phyloP scores from a whole-genome alignment of 768 basidiomycete genomes.

The Russula emetica region DNA sequence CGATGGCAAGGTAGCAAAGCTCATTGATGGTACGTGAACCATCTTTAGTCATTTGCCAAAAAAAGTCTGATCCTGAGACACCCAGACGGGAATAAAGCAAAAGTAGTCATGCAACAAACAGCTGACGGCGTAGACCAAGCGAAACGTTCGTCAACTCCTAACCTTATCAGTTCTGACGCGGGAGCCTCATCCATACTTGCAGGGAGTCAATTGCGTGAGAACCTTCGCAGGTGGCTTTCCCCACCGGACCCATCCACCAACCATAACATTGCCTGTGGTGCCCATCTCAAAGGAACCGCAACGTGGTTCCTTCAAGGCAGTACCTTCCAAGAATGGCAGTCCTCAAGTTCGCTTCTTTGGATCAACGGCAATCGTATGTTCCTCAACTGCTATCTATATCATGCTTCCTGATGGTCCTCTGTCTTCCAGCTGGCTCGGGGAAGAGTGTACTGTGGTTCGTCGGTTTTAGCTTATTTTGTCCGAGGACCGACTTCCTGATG shows the following conservation, averaged over 20 bases:
- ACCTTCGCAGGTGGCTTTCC: neutral
- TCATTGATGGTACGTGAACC: neutral
- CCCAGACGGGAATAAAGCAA: neutral
- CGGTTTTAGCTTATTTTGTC: neutral
- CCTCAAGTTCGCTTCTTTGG: neutral
- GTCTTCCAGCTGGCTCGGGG: neutral
- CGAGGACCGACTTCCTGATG: neutral
- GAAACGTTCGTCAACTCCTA: neutral
- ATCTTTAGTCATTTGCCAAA: too few species aligned
- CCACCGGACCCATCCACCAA: neutral
- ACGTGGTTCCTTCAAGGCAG: neutral
- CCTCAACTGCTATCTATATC: neutral
- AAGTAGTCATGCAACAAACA: neutral
- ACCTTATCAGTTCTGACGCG: neutral
- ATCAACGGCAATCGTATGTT: neutral
- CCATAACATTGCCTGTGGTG: neutral
- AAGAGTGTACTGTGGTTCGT: neutral
- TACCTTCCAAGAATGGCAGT: neutral
- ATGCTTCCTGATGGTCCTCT: neutral
- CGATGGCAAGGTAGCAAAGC: neutral
- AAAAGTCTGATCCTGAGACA: neutral
- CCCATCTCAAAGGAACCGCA: neutral
- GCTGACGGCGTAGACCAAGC: neutral
- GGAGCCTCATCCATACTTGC: neutral
- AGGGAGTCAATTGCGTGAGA: neutral